These are phyloP conservation scores for Phytophthora lateralis DNA, from an alignment of 352 stramenopile species.

Conservation along the genomic window DNA sequence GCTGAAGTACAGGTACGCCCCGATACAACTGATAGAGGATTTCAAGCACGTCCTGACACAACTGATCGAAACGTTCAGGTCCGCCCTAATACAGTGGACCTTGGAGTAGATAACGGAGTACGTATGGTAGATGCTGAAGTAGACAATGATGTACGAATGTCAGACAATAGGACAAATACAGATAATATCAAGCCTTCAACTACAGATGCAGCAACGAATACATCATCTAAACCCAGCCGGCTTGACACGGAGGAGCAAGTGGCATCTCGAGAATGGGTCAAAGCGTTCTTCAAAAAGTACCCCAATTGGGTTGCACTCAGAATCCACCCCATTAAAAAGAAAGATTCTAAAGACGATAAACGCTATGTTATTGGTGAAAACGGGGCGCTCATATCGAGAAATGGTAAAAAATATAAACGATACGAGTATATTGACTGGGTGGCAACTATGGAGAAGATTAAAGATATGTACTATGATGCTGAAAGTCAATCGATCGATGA, in stretches of 20 bases:
- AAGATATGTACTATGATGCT: conserved; percentile 9
- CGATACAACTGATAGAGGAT: conserved; percentile 4
- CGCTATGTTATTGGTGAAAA: conserved; percentile 14
- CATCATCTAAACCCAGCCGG: neutral
- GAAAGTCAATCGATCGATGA: conserved; percentile 18
- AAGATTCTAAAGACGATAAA: conserved; percentile 5
- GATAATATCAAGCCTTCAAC: conserved; percentile 3
- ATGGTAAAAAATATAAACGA: conserved; percentile 5
- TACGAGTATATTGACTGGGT: conserved; percentile 14
- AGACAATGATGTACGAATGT: too few species aligned
- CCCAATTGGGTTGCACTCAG: conserved; percentile 11
- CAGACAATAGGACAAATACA: too few species aligned
- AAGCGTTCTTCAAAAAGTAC: conserved; percentile 4
- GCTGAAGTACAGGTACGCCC: neutral
- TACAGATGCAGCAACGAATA: conserved; percentile 9
- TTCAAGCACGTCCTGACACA: conserved; percentile 5
- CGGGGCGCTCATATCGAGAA: neutral
- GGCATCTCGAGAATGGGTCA: conserved; percentile 5
- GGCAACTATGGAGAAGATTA: conserved; percentile 8
- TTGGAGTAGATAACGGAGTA: conserved; percentile 2
- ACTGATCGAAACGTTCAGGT: conserved; percentile 6
- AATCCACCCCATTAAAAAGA: conserved; percentile 10
- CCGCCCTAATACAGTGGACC: neutral
- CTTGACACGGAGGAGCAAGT: conserved; percentile 4
- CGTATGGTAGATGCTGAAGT: neutral